Base-by-base conservation (phyloP, 1,139 yeast genomes). In the Blastobotrys arbuscula region DNA sequence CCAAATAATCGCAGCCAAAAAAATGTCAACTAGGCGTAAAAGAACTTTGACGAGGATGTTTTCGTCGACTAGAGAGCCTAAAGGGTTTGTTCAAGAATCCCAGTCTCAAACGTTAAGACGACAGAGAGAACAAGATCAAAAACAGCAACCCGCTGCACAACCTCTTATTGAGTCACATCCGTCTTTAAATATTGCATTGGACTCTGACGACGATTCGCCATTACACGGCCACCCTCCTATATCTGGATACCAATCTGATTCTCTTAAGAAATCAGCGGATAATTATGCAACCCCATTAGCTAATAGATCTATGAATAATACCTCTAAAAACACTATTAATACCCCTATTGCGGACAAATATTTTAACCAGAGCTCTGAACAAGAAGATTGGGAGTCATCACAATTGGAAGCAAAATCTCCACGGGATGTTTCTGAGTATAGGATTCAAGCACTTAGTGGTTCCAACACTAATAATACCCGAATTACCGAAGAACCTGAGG, bases 271-370 rank as follows among this genome's bases (percentile, higher is more conserved):
- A n/a, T n/a, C n/a, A n/a, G n/a, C n/a, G n/a, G n/a, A n/a, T n/a
- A n/a, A n/a, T n/a, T n/a, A n/a, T n/a, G n/a, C n/a, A n/a, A n/a
- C n/a, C n/a, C n/a, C n/a, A n/a, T n/a, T n/a, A n/a, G n/a, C n/a
- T n/a, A n/a, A n/a, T n/a, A n/a, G n/a, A n/a, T n/a, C n/a, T n/a
- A n/a, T n/a, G n/a, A n/a, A n/a, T n/a, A n/a, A n/a, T n/a, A n/a
- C n/a, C n/a, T n/a, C n/a, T n/a, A n/a, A n/a, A n/a, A n/a, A n/a
- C 3, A 15, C 12, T 19, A 24, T 21, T 8, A 35, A 35, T 13
- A 45, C 48, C n/a, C 48, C 48, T 2, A 45, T 45, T 45, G 44
- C 48, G 4, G 38, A 45, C 16, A 37, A 33, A 19, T 43, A 43
- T 18, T 13, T 40, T 7, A 10, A 12, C 13, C n/a, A 15, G 15